phyloP scores from a whole-genome alignment of 2,329 filamentous ascomycete species.

The Botrytis squamosa region DNA sequence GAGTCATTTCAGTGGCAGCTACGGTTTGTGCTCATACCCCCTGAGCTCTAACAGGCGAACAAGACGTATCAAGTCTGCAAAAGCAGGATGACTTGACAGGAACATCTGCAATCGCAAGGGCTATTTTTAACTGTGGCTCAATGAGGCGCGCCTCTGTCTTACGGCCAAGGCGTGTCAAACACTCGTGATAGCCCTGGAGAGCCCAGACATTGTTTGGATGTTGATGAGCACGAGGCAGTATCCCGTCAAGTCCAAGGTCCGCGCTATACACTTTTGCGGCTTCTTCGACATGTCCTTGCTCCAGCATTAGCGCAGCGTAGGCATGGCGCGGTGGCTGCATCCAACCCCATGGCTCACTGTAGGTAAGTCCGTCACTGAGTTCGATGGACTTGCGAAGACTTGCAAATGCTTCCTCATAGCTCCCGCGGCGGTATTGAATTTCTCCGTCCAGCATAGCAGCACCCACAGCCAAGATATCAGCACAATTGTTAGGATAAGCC shows the following conservation, averaged over 20 bases:
- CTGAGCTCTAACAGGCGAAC: too few relatives aligned
- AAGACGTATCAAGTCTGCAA: conserved; percentile 42
- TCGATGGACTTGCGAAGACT: conserved; percentile 57
- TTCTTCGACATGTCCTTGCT: conserved; percentile 59
- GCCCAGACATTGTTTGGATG: conserved; percentile 77
- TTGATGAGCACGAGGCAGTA: conserved; percentile 60
- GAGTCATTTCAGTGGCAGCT: too few relatives aligned
- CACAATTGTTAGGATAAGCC: conserved; percentile 66
- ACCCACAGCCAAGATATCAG: conserved; percentile 62
- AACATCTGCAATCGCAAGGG: conserved; percentile 58
- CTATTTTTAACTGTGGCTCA: conserved; percentile 50
- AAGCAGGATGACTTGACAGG: conserved; percentile 58
- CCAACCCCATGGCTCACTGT: conserved; percentile 77
- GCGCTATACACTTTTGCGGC: conserved; percentile 58
- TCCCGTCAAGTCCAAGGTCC: conserved; percentile 59
- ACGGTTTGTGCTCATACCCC: too few relatives aligned
- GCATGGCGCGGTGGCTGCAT: conserved; percentile 74
- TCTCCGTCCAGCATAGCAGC: conserved; percentile 70
- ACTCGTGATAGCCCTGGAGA: conserved; percentile 71
- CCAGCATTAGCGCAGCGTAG: conserved; percentile 66
- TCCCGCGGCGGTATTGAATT: conserved; percentile 64
- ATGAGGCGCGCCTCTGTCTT: conserved; percentile 43
- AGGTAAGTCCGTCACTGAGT: conserved; percentile 62
- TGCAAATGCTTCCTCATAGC: conserved; percentile 58
- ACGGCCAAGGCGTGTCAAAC: conserved; percentile 55